These are phyloP conservation scores for Paxillus ammoniavirescens DNA, from an alignment of 768 basidiomycete genomes.

Conservation along the genomic window DNA sequence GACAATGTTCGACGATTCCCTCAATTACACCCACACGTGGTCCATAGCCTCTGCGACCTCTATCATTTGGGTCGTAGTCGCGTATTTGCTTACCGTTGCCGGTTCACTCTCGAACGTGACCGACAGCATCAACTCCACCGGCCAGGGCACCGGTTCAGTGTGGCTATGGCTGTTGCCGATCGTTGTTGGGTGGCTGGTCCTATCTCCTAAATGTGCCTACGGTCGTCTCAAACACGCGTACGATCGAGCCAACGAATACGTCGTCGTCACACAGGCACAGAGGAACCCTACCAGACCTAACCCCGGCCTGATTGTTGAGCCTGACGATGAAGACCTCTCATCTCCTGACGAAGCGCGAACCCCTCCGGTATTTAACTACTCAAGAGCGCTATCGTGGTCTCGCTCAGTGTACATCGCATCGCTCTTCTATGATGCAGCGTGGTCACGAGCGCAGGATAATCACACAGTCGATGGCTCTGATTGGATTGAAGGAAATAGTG, in stretches of 20 bases:
- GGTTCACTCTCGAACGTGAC: conserved; percentile 16
- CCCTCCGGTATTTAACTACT: conserved; percentile 26
- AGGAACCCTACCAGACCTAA: neutral
- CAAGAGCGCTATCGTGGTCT: conserved; percentile 22
- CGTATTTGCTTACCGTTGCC: conserved; percentile 30
- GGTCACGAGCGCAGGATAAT: conserved; percentile 1
- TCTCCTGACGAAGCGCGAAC: conserved; percentile 26
- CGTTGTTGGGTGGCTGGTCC: conserved; percentile 39
- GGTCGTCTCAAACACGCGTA: no score
- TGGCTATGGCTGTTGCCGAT: conserved; percentile 46
- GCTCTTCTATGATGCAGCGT: conserved; percentile 16
- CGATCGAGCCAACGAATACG: neutral
- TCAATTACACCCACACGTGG: conserved; percentile 42
- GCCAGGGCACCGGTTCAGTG: conserved; percentile 38
- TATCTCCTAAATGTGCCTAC: conserved; percentile 32
- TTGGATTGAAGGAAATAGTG: neutral
- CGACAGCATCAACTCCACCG: conserved; percentile 29
- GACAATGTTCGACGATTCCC: conserved; percentile 28
- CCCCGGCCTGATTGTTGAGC: conserved; percentile 17
- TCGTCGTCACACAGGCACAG: neutral
- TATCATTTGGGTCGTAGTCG: conserved; percentile 44
- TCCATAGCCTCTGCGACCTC: conserved; percentile 38
- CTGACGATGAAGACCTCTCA: neutral
- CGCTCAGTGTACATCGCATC: conserved; percentile 14
- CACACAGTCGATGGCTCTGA: conserved; percentile 1